phyloP scores from a whole-genome alignment of 2,329 filamentous ascomycete species.

The Trichophyton benhamiae region DNA sequence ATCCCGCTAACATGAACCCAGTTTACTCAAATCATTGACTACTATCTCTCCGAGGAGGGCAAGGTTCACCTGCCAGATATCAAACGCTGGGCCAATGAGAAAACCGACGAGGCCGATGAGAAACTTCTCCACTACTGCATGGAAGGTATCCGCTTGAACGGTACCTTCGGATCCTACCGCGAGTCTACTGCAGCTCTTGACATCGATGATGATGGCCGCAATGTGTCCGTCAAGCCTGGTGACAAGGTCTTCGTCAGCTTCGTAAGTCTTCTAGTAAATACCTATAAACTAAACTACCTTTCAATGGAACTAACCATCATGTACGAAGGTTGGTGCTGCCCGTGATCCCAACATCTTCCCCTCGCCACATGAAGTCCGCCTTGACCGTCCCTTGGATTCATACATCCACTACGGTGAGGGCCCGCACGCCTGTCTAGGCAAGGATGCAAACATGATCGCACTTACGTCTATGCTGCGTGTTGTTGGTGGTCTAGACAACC shows the following conservation, averaged over 20 bases:
- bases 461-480: slow-evolving; percentile 34
- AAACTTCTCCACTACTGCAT: slow-evolving; percentile 18
- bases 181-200: slow-evolving; percentile 29
- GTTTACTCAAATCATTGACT: slow-evolving; percentile 37
- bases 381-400: slow-evolving; percentile 29
- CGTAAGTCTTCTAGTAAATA: slow-evolving; percentile 38
- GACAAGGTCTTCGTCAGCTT: slow-evolving; percentile 44
- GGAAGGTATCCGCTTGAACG: slow-evolving; percentile 18
- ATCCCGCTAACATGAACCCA: slow-evolving; percentile 45
- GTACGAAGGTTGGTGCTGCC: slow-evolving; percentile 18
- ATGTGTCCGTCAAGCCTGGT: slow-evolving; percentile 33
- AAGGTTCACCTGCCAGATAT: slow-evolving; percentile 34
- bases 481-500: slow-evolving; percentile 32
- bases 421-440: slow-evolving; percentile 37
- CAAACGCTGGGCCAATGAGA: slow-evolving; percentile 26
- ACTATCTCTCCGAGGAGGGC: slow-evolving; percentile 33
- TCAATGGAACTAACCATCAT: slow-evolving; percentile 50
- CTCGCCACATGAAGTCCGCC: slow-evolving; percentile 32
- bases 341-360: slow-evolving; percentile 30
- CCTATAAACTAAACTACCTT: slow-evolving; percentile 18
- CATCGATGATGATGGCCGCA: slow-evolving; percentile 27
- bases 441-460: slow-evolving; percentile 32
- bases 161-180: slow-evolving; percentile 48
- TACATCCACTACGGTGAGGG: slow-evolving; percentile 38
- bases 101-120: slow-evolving; percentile 22